Conservation (phyloP, 257 asterid genomes). For the Lantana camara region DNA sequence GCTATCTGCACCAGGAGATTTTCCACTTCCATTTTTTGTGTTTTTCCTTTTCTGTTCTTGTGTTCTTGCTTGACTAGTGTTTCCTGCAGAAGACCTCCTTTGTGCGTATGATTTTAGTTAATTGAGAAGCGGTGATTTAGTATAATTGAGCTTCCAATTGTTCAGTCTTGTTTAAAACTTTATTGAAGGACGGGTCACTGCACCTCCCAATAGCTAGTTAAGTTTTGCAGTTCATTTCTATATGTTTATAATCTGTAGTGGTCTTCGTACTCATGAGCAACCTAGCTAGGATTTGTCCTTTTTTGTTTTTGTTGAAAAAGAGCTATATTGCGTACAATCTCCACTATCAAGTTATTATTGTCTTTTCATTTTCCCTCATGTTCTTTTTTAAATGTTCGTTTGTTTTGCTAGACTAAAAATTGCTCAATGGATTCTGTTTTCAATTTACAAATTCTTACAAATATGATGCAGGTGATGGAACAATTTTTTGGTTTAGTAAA, state of each 20-base stretch:
- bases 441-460: constrained; percentile 19
- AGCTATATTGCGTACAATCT: constrained; percentile 10
- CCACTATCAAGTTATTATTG: constrained; percentile 7
- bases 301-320: not conserved
- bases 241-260: constrained; percentile 9
- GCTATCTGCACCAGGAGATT: not conserved
- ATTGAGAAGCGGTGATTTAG: constrained; percentile 7
- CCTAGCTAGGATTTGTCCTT: constrained; percentile 23
- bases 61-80: constrained; percentile 2
- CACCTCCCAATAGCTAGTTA: constrained; percentile 13
- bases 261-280: constrained; percentile 4
- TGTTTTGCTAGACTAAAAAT: constrained; percentile 7
- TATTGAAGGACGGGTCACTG: no score
- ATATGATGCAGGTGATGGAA: constrained; percentile 85
- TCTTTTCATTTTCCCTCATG: constrained; percentile 3
- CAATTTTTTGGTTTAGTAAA: constrained; percentile 93
- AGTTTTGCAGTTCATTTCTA: constrained; percentile 13
- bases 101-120: not conserved
- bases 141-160: constrained; percentile 15
- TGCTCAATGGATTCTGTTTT: constrained; percentile 13
- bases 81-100: constrained; percentile 11
- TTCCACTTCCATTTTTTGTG: not conserved
- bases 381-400: not conserved
- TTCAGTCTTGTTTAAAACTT: constrained; percentile 17
- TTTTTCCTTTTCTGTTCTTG: constrained; percentile 3